Percentiles rank a stretch among this genome's conserved stretches.
Evolutionary conservation across 192 early-diverging fungal species (phyloP).

Genomic region (Mortierella hygrophila): DNA sequence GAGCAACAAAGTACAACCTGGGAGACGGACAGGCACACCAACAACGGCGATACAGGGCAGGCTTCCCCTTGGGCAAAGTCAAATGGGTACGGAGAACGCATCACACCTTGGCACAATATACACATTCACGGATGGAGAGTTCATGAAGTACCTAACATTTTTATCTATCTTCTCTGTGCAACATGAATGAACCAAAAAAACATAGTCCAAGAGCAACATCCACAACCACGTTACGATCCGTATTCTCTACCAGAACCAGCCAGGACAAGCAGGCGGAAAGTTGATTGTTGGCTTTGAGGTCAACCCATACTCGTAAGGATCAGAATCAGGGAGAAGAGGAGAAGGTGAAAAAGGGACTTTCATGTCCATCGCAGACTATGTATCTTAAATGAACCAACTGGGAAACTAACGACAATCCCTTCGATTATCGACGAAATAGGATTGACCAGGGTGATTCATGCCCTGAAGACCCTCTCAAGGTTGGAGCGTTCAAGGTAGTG

Average conservation of each 20-base stretch:
- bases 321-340: not conserved
- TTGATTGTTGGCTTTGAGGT: slow-evolving; percentile 82
- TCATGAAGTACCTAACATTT: not conserved
- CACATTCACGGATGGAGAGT: not conserved
- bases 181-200: not conserved
- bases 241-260: slow-evolving; percentile 65
- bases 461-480: slow-evolving; percentile 49
- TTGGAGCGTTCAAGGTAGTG: slow-evolving; percentile 48
- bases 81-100: slow-evolving; percentile 34
- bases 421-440: not conserved
- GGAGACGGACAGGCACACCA: slow-evolving; percentile 49
- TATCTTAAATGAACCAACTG: not conserved
- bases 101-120: not conserved
- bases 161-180: not conserved
- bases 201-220: slow-evolving; percentile 63
- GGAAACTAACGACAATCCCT: not conserved
- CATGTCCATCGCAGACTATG: no score
- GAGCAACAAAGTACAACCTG: slow-evolving; percentile 63
- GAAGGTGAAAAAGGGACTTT: not conserved
- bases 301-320: slow-evolving; percentile 71
- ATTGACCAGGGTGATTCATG: slow-evolving; percentile 41
- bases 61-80: slow-evolving; percentile 70
- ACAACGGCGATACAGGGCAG: slow-evolving; percentile 63
- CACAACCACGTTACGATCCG: slow-evolving; percentile 78
- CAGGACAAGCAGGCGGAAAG: slow-evolving; percentile 50